These are phyloP conservation scores for Xylariomycetidae sp. DNA, from an alignment of 2,329 filamentous ascomycete species.

Conservation along the genomic window DNA sequence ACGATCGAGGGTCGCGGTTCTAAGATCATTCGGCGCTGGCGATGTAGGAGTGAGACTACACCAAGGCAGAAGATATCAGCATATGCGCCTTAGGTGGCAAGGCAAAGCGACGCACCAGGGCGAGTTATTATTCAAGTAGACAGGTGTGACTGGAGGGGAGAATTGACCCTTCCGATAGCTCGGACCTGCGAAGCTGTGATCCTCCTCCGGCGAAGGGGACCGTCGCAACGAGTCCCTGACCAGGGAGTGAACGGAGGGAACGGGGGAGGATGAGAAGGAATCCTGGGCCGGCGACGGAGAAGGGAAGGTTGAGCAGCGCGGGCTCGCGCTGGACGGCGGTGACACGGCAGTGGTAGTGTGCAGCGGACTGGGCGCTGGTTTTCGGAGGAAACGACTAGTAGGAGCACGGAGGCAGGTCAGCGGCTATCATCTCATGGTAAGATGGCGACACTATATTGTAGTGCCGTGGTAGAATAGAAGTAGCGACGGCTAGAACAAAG, in stretches of 20 bases:
- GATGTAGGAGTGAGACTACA: slow-evolving; percentile 23
- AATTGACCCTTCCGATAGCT: slow-evolving; percentile 10
- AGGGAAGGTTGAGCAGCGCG: slow-evolving; percentile 30
- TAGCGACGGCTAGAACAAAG: too few species aligned
- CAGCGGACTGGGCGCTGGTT: slow-evolving; percentile 44
- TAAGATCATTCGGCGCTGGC: slow-evolving; percentile 42
- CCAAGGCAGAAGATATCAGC: slow-evolving; percentile 5
- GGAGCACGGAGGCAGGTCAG: slow-evolving; percentile 26
- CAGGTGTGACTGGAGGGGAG: slow-evolving; percentile 18
- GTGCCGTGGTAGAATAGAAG: too few species aligned
- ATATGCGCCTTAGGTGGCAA: background rate
- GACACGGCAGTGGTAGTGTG: slow-evolving; percentile 37
- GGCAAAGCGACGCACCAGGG: slow-evolving; percentile 1
- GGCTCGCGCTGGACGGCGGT: slow-evolving; percentile 36
- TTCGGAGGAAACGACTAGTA: too few species aligned
- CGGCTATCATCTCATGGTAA: too few species aligned
- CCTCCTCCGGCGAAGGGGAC: slow-evolving; percentile 6
- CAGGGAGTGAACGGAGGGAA: slow-evolving; percentile 17
- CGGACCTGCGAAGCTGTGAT: slow-evolving; percentile 5
- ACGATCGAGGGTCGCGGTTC: slow-evolving; percentile 39
- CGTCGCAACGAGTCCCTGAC: slow-evolving; percentile 4
- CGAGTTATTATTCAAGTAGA: too few species aligned
- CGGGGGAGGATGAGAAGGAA: slow-evolving; percentile 15
- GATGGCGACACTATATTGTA: too few species aligned
- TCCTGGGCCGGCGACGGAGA: slow-evolving; percentile 24